A percentile compares a stretch with the other conserved stretches of the same genome.
Conservation (phyloP, 495 filamentous ascomycete species). For the Acidomyces sp. region DNA sequence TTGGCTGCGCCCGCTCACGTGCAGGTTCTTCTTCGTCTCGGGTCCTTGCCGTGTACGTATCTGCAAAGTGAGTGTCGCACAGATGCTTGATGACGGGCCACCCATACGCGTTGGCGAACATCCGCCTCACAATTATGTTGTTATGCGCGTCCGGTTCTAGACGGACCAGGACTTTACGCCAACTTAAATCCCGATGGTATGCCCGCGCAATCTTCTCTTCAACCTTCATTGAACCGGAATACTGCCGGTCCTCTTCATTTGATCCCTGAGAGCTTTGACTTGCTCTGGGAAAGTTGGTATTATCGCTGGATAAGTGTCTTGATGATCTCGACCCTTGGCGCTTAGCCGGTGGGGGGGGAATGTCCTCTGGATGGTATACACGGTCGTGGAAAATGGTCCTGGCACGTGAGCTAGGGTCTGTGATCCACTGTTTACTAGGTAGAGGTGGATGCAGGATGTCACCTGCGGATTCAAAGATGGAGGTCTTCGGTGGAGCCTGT, state of each 20-base stretch:
- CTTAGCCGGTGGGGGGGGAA: conserved; percentile 61
- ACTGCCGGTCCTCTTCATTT: conserved; percentile 14
- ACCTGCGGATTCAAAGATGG: conserved; percentile 85
- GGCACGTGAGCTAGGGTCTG: conserved; percentile 68
- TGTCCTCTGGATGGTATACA: conserved; percentile 84
- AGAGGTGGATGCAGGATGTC: conserved; percentile 85
- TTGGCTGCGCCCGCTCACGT: conserved; percentile 38
- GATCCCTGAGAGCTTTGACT: not conserved
- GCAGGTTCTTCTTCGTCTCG: conserved; percentile 44
- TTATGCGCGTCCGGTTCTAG: conserved; percentile 97
- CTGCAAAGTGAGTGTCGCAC: conserved; percentile 81
- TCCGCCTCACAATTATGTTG: conserved; percentile 89
- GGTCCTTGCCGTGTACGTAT: conserved; percentile 44
- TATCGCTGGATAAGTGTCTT: conserved; percentile 33
- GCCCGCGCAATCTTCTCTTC: conserved; percentile 96
- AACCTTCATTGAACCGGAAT: conserved; percentile 56
- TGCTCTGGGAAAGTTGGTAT: not conserved
- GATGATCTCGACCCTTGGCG: conserved; percentile 31
- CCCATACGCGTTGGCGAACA: conserved; percentile 93
- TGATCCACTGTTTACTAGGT: conserved; percentile 63
- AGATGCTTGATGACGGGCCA: conserved; percentile 94
- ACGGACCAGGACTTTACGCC: conserved; percentile 91
- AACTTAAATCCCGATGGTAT: conserved; percentile 78
- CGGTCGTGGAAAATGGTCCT: conserved; percentile 95
- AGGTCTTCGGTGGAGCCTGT: conserved; percentile 71